Conservation (phyloP, 805 yeast species). For the Kockiozyma suomiensis region DNA sequence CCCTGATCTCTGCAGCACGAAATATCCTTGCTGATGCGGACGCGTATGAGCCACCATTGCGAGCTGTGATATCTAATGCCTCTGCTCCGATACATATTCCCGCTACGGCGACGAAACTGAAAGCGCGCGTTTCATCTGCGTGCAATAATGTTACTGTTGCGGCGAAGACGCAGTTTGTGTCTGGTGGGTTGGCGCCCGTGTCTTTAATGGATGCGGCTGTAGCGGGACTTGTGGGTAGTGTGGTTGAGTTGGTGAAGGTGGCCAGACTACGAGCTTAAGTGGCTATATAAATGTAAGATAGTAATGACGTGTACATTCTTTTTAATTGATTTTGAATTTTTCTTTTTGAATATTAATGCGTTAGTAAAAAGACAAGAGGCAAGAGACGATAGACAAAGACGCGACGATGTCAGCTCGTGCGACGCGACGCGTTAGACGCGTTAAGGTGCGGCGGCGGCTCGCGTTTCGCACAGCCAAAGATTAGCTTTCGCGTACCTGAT, state of each 20-base stretch:
- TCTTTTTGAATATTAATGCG: neutral
- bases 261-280: conserved; percentile 1
- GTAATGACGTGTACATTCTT: neutral
- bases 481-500: conserved; percentile 2
- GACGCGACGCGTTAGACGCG: conserved; percentile 1
- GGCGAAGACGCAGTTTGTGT: conserved; percentile 16
- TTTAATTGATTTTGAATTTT: neutral
- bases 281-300: neutral
- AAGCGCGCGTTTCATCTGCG: conserved; percentile 13
- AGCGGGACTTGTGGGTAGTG: conserved; percentile 14
- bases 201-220: conserved; percentile 29
- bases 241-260: conserved; percentile 15
- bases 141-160: conserved; percentile 24
- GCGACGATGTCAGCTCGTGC: neutral
- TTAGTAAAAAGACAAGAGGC: too few relatives aligned
- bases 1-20: conserved; percentile 42
- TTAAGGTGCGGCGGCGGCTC: neutral
- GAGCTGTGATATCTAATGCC: neutral
- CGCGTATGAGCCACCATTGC: neutral
- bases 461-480: neutral
- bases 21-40: conserved; percentile 31
- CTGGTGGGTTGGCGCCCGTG: conserved; percentile 21
- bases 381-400: neutral
- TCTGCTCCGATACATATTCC: neutral
- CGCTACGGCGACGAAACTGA: conserved; percentile 1